Evolutionary conservation across 1,139 yeast genomes (phyloP).

Genomic region (Saccharomyces hybrid): DNA sequence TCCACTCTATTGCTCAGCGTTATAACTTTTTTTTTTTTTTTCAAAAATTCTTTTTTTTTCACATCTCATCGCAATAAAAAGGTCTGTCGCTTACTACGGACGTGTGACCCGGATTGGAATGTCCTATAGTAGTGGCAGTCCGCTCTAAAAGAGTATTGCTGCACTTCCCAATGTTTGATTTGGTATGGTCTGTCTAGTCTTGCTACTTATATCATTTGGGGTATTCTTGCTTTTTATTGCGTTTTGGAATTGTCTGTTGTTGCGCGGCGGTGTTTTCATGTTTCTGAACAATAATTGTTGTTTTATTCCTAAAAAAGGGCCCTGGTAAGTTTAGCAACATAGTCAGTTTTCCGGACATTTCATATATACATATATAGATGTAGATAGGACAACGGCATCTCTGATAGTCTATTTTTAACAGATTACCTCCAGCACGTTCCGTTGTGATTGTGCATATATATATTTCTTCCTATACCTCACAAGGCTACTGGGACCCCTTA

Average conservation of each 20-base stretch:
- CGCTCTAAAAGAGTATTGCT: neutral
- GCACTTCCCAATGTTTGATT: neutral
- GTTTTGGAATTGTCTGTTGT: too few relatives aligned
- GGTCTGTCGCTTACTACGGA: neutral
- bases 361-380: too few relatives aligned
- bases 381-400: neutral
- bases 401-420: neutral
- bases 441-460: neutral
- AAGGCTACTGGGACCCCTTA: neutral
- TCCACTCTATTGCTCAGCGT: constrained; percentile 1
- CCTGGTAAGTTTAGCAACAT: too few relatives aligned
- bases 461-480: neutral
- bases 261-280: too few relatives aligned
- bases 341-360: too few relatives aligned
- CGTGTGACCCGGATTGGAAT: neutral
- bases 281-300: too few relatives aligned
- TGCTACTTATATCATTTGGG: neutral
- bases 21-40: neutral
- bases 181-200: neutral
- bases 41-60: neutral
- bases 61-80: neutral
- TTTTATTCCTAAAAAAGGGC: too few relatives aligned
- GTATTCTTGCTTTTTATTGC: too few relatives aligned
- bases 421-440: neutral
- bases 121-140: too few relatives aligned